Percentiles rank a stretch among this genome's conserved stretches.
Conservation (phyloP, 2,329 filamentous ascomycete species). For the Dactylonectria macrodidyma region DNA sequence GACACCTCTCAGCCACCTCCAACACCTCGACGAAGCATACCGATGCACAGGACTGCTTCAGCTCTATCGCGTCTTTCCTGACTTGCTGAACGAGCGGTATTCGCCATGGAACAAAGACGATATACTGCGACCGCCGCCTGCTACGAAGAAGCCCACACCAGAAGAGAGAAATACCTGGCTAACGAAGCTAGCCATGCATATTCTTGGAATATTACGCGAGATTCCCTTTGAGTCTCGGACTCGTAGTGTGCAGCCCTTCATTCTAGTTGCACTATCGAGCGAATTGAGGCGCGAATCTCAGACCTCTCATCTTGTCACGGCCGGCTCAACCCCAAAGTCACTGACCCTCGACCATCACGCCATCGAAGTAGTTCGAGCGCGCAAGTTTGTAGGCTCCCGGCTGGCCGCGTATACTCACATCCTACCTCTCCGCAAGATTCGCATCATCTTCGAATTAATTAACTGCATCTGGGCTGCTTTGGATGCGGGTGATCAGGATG, state of each 20-base stretch:
- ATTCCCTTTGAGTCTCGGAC: conserved; percentile 31
- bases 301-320: neutral
- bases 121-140: conserved; percentile 11
- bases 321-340: neutral
- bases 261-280: conserved; percentile 36
- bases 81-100: conserved; percentile 37
- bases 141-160: conserved; percentile 10
- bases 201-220: conserved; percentile 44
- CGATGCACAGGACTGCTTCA: conserved; percentile 35
- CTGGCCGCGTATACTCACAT: conserved; percentile 36
- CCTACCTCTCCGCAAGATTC: conserved; percentile 31
- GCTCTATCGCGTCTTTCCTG: conserved; percentile 42
- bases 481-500: conserved; percentile 33
- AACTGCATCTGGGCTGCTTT: conserved; percentile 34
- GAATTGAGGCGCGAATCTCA: conserved; percentile 28
- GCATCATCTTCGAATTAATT: conserved; percentile 36
- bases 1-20: conserved; percentile 35
- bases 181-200: conserved; percentile 36
- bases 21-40: conserved; percentile 39
- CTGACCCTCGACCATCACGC: conserved; percentile 18
- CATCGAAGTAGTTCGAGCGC: conserved; percentile 32
- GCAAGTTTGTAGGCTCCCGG: conserved; percentile 34
- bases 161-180: conserved; percentile 36
- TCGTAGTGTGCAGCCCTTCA: conserved; percentile 28
- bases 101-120: conserved; percentile 31